phyloP scores from a whole-genome alignment of 2,329 filamentous ascomycete genomes.

The Thielaviopsis ethacetica region DNA sequence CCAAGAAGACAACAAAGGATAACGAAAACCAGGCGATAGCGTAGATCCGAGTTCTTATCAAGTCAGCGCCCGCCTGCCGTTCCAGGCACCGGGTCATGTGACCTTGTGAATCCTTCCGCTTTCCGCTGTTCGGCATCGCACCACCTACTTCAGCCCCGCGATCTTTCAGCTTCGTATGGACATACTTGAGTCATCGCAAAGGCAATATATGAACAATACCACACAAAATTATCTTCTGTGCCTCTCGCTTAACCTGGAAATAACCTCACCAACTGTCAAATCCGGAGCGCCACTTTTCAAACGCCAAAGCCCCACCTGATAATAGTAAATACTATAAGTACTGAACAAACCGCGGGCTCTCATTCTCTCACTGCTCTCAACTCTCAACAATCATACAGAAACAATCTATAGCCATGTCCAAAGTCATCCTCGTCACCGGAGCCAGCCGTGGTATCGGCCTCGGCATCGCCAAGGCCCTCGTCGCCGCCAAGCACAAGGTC shows the following conservation, averaged over 20 bases:
- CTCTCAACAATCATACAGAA: conserved; percentile 32
- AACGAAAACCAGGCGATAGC: no score
- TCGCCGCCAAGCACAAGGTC: conserved; percentile 38
- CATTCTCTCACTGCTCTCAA: background rate
- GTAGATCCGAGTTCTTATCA: no score
- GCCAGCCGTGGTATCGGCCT: conserved; percentile 48
- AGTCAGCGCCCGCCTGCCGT: background rate
- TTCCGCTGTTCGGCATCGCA: background rate
- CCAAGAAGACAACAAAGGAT: no score
- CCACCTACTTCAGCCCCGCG: background rate
- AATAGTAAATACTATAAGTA: background rate
- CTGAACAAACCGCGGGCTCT: background rate
- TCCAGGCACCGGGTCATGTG: background rate
- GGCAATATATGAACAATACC: background rate
- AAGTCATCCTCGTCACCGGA: conserved; percentile 54
- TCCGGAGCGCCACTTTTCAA: background rate
- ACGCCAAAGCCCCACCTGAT: background rate
- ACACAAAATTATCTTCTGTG: background rate
- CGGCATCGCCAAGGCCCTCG: conserved; percentile 34
- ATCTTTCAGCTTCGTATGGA: no score
- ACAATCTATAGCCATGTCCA: conserved; percentile 41
- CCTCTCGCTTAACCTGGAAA: background rate
- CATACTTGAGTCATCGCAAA: background rate
- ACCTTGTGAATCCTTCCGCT: background rate
- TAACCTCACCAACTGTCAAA: background rate